A percentile compares a stretch with the other conserved stretches of the same genome.
Evolutionary conservation across 176 grass and related monocot genomes (phyloP).

Genomic region (Oryza glumipatula): DNA sequence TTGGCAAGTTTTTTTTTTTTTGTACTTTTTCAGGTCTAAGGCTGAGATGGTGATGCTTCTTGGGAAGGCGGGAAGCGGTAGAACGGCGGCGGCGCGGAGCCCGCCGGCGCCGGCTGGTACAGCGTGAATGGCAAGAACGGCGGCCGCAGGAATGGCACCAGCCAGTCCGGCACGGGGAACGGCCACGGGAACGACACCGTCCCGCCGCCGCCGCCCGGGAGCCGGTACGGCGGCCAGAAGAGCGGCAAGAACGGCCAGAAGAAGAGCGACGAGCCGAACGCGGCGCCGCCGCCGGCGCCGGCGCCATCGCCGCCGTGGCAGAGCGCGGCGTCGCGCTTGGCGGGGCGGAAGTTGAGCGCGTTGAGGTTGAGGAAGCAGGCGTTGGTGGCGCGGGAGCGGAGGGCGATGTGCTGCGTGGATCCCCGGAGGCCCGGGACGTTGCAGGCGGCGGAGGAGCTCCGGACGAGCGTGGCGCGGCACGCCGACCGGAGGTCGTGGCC

Average conservation of each 20-base stretch:
- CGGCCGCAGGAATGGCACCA: constrained; percentile 69
- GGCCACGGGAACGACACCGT: constrained; percentile 71
- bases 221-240: constrained; percentile 65
- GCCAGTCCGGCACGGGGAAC: constrained; percentile 66
- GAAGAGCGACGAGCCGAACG: constrained; percentile 56
- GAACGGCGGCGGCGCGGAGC: constrained; percentile 57
- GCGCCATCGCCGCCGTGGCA: constrained; percentile 37
- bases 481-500: constrained; percentile 73
- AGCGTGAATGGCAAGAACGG: constrained; percentile 77
- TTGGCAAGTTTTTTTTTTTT: constrained; percentile 18
- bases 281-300: not conserved
- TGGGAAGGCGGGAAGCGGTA: constrained; percentile 51
- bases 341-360: constrained; percentile 84
- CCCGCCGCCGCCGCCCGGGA: constrained; percentile 26
- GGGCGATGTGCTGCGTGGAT: constrained; percentile 83
- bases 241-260: constrained; percentile 92
- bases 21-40: not conserved
- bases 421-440: constrained; percentile 64
- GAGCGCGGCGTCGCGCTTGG: constrained; percentile 54
- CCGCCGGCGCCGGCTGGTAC: constrained; percentile 45
- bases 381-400: constrained; percentile 58
- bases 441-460: constrained; percentile 72
- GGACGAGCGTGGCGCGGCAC: constrained; percentile 80
- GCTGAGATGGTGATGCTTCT: not conserved
- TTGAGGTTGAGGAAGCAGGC: constrained; percentile 96